These are phyloP conservation scores for Syzygium oleosum DNA, from an alignment of 345 rosid genomes.

Conservation along the genomic window DNA sequence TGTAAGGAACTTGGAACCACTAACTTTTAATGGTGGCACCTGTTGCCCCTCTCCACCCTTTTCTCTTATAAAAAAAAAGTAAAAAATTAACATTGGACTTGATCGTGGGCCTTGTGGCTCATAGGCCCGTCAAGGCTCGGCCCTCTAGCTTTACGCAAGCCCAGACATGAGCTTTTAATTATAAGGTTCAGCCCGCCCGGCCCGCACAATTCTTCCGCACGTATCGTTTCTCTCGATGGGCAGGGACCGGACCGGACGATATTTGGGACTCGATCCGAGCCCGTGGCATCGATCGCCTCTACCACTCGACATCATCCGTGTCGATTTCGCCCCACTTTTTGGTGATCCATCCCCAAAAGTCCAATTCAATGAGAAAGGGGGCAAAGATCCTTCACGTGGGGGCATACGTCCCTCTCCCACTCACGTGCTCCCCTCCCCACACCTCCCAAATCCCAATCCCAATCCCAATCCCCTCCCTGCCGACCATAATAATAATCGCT, in stretches of 20 bases:
- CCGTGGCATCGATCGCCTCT: neutral
- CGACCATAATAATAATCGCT: neutral
- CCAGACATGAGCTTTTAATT: neutral
- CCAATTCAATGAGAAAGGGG: neutral
- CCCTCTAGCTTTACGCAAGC: neutral
- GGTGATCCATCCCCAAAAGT: neutral
- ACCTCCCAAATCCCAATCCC: neutral
- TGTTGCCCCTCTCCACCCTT: neutral
- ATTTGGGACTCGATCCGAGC: fast-evolving
- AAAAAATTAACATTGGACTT: neutral
- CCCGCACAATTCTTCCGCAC: neutral
- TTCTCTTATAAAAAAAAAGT: neutral
- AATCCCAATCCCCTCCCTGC: neutral
- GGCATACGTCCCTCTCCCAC: neutral
- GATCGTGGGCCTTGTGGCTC: neutral
- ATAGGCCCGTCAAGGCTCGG: neutral
- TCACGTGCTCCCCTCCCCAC: neutral
- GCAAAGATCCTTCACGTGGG: neutral
- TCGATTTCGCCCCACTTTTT: neutral
- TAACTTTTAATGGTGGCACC: neutral
- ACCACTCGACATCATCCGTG: neutral
- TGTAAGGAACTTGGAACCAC: too few species aligned
- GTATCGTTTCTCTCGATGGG: fast-evolving
- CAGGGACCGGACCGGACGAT: neutral
- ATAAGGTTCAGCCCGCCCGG: neutral